A percentile compares a stretch with the other conserved stretches of the same genome.
Conservation (phyloP, 2,329 filamentous ascomycete genomes). For the Tolypocladium inflatum region DNA sequence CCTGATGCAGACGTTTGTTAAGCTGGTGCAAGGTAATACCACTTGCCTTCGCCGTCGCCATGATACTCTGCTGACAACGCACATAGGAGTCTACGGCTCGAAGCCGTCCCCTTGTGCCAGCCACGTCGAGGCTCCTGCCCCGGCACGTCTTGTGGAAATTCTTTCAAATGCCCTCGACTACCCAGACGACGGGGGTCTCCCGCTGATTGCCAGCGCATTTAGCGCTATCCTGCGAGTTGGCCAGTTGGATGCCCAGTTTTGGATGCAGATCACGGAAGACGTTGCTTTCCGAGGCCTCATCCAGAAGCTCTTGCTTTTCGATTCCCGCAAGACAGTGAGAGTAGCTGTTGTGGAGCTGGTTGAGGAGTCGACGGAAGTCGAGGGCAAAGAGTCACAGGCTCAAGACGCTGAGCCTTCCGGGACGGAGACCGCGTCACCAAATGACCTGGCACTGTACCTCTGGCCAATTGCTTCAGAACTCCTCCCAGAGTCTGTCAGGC, state of each 20-base stretch:
- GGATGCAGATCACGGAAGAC: slow-evolving; percentile 14
- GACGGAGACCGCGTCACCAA: background rate
- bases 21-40: slow-evolving; percentile 15
- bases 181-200: slow-evolving; percentile 12
- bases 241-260: slow-evolving; percentile 16
- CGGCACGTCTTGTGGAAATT: slow-evolving; percentile 13
- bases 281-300: slow-evolving; percentile 12
- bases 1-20: slow-evolving; percentile 18
- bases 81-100: background rate
- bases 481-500: slow-evolving; percentile 19
- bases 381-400: slow-evolving; percentile 2
- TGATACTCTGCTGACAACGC: background rate
- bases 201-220: slow-evolving; percentile 16
- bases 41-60: background rate
- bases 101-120: background rate
- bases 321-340: slow-evolving; percentile 16
- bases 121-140: slow-evolving; percentile 19
- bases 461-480: slow-evolving; percentile 23
- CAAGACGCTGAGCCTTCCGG: background rate
- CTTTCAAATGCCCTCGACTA: slow-evolving; percentile 13
- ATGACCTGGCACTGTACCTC: slow-evolving; percentile 14
- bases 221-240: slow-evolving; percentile 19
- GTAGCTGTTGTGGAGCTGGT: slow-evolving; percentile 22
- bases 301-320: slow-evolving; percentile 15
- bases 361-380: slow-evolving; percentile 14